Base-by-base conservation (phyloP, 1,284 basidiomycete species). In the Sutorius eximius region DNA sequence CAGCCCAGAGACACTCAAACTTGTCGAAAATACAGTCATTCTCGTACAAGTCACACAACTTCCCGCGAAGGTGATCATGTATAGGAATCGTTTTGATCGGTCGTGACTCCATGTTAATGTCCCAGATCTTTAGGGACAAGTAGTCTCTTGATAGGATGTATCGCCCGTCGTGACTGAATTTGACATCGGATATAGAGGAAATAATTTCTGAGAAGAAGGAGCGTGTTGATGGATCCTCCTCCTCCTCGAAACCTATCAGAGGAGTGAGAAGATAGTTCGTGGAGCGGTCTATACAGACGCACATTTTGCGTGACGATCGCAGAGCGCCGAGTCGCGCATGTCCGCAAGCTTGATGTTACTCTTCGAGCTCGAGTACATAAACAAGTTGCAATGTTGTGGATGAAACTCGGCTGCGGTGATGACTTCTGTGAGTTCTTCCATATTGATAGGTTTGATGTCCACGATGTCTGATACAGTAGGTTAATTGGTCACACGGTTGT, bases 181-280 rank as follows among this genome's bases (percentile, higher is more conserved):
- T 98, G 75, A 99, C 96, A 73, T 99, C 97, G 43, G 97, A 98
- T 69, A 99, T 98, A 49, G 96, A 98, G 8, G 95, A 98, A 62
- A 99, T 99, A 69, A 99, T 99, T 76, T 99, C 97, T n/a, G 94
- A 97, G 76, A 99, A 99, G 83, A 99, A 99, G 2, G 97, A 98
- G 64, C 97, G 92, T 64, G 93, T 92, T 50, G 93, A 86, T 32
- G 95, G 95, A 70, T 99, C 97, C 73, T 99, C 97, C 67, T 98
- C 96, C 73, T 99, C 97, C 73, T 98, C 95, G 65, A 95, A 98
- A 70, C 92, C 95, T 97, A 72, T 56, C 64, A 42, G 45, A 49
- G 59, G 40, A 37, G 40, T 55, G 55, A 62, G 51, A 63, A 55
- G 45, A 38, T 49, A 50, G 49, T 52, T 46, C 56, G 51, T 50